Evolutionary conservation across 805 yeast species (phyloP), one percentile per base, ranked within the genome.

Genomic region (Hanseniaspora valbyensis): DNA sequence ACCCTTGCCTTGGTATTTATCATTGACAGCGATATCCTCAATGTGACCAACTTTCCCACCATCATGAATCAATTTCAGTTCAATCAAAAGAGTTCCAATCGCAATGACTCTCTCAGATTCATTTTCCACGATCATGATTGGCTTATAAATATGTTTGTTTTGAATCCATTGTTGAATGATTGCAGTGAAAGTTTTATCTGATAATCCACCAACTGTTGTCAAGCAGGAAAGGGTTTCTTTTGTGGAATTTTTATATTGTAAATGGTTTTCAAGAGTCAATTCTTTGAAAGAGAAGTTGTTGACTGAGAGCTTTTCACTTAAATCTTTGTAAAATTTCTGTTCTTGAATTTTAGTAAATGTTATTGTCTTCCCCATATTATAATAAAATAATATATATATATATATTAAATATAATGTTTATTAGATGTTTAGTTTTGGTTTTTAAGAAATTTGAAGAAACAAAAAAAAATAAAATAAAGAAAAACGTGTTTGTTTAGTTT

Each of bases 1-100:
- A 57, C 77, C 77, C 61, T 81, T 80, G 6, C 98, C 98, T 61
- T 89, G 96, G 61, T 84, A 84, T 18, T 72, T 67, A 28, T 64
- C 61, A 18, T 78, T 72, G 3, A 90, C 95, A 0, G 96, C 82
- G 54, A 90, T 90, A 63, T 90, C 98, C 61, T 90, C 98, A 55
- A 90, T 83, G 67, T 90, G 97, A 1, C 97, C 97, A 4, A 86
- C 94, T 48, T 73, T 65, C 0, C 95, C 94, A 63, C 92, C 79
- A 36, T 69, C 76, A 66, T 90, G 98, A 55, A 92, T 87, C 55
- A 82, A 67, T 64, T 90, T 90, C 44, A 73, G 74, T 64, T 90
- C 98, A 7, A 92, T 69, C 10, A 92, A 59, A 13, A 90, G 67
- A 62, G 83, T 79, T 0, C 97, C 97, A 0, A 88, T 78, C 3